Conservation (phyloP, 495 filamentous ascomycete genomes). For the Trypethelium eluteriae region DNA sequence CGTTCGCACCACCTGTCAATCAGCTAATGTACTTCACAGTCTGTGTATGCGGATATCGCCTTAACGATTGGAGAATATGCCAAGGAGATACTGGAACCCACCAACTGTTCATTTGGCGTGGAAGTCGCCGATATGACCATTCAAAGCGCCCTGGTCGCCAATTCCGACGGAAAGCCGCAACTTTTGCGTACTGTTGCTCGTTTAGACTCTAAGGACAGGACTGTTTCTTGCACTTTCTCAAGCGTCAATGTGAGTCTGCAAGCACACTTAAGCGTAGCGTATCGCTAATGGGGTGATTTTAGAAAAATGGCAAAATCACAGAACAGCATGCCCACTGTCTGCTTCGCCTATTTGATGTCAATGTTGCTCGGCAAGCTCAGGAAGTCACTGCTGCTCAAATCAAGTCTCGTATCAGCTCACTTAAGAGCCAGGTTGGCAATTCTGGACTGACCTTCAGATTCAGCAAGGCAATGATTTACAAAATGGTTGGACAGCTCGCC, state of each 20-base stretch:
- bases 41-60: slow-evolving; percentile 71
- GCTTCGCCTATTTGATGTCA: slow-evolving; percentile 11
- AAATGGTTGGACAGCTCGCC: slow-evolving; percentile 15
- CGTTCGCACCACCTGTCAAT: background rate
- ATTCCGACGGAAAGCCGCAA: slow-evolving; percentile 31
- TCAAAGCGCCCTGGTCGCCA: slow-evolving; percentile 15
- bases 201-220: slow-evolving; percentile 25
- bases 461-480: slow-evolving; percentile 17
- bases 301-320: slow-evolving; percentile 12
- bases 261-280: background rate
- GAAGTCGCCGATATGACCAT: slow-evolving; percentile 21
- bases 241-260: background rate
- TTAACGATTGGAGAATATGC: slow-evolving; percentile 64
- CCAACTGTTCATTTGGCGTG: slow-evolving; percentile 6
- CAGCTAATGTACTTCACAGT: background rate
- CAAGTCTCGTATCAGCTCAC: background rate
- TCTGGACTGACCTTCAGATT: slow-evolving; percentile 11
- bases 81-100: slow-evolving; percentile 47
- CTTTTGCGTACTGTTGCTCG: slow-evolving; percentile 25
- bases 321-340: slow-evolving; percentile 13
- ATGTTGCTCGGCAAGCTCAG: background rate
- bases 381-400: background rate
- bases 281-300: background rate
- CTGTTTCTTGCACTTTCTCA: slow-evolving; percentile 9
- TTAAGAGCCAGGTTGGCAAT: slow-evolving; percentile 1